These are phyloP conservation scores for Cercophora newfieldiana DNA, from an alignment of 495 filamentous ascomycete genomes.

Conservation along the genomic window DNA sequence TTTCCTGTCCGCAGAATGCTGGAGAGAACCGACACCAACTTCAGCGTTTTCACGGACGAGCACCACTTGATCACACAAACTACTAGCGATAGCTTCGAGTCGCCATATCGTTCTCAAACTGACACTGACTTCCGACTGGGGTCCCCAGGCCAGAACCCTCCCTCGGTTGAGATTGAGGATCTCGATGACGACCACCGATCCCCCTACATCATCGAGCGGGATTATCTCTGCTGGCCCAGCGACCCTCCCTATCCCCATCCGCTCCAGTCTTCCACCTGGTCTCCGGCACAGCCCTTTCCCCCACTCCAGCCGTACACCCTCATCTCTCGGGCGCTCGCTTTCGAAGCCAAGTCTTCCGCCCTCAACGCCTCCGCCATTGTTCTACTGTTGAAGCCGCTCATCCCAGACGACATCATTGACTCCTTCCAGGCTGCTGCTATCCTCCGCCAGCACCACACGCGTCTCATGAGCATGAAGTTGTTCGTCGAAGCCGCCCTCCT, in stretches of 20 bases:
- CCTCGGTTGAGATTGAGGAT: constrained; percentile 7
- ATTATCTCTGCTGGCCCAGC: constrained; percentile 50
- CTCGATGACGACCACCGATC: constrained; percentile 35
- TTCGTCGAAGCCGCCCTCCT: constrained; percentile 68
- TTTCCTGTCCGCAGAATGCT: constrained; percentile 26
- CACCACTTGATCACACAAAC: constrained; percentile 48
- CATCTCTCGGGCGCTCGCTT: constrained; percentile 47
- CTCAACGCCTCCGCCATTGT: constrained; percentile 54
- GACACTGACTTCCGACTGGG: constrained; percentile 25
- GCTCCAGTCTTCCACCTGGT: constrained; percentile 18
- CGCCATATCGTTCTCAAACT: constrained; percentile 31
- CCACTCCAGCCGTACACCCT: constrained; percentile 53
- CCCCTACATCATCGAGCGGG: constrained; percentile 48
- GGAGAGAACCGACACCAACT: constrained; percentile 36
- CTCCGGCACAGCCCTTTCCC: constrained; percentile 17
- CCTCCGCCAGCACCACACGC: constrained; percentile 64
- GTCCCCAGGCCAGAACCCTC: constrained; percentile 12
- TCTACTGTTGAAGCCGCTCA: constrained; percentile 51
- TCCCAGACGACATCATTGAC: constrained; percentile 51
- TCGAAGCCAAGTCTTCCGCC: constrained; percentile 46
- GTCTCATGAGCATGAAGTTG: constrained; percentile 63
- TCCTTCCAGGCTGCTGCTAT: constrained; percentile 52
- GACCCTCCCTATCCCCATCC: constrained; percentile 51
- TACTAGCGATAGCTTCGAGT: constrained; percentile 42
- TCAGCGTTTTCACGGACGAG: constrained; percentile 42